Evolutionary conservation across 108 stramenopile genomes (phyloP).

Genomic region (Skeletonema tropicum): DNA sequence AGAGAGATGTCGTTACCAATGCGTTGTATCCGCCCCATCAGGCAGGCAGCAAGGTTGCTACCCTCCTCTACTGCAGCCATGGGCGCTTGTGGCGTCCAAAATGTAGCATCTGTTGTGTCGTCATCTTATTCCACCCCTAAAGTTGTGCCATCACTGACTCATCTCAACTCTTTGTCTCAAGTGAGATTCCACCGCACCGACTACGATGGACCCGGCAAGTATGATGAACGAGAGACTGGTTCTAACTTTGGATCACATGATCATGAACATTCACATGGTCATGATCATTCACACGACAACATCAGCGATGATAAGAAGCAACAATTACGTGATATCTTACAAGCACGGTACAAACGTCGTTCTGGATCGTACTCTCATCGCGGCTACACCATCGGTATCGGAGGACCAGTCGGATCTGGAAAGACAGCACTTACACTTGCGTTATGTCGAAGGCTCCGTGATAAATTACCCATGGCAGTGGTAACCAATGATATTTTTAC

Average conservation of each 20-base stretch:
- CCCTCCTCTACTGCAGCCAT: background rate
- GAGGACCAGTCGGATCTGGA: constrained; percentile 91
- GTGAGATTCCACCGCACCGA: constrained; percentile 41
- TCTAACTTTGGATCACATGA: constrained; percentile 29
- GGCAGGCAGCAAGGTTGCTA: background rate
- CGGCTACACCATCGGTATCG: constrained; percentile 93
- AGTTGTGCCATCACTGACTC: background rate
- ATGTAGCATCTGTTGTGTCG: background rate
- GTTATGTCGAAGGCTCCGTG: constrained; percentile 70
- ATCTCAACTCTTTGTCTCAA: constrained; percentile 8
- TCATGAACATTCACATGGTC: constrained; percentile 34
- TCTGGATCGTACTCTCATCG: constrained; percentile 55
- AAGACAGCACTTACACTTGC: constrained; percentile 87
- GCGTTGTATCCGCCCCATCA: background rate
- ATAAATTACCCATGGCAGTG: constrained; percentile 58
- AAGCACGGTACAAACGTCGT: constrained; percentile 46
- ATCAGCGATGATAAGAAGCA: constrained; percentile 3
- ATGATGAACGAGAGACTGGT: constrained; percentile 47
- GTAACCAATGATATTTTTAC: constrained; percentile 99
- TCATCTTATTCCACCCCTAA: background rate
- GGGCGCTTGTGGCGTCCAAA: background rate
- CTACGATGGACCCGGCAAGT: constrained; percentile 47
- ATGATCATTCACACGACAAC: constrained; percentile 20
- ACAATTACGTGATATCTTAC: constrained; percentile 29
- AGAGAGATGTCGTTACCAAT: background rate